Base-by-base conservation (phyloP, 2,329 filamentous ascomycete species). In the Trichoderma polysporum region DNA sequence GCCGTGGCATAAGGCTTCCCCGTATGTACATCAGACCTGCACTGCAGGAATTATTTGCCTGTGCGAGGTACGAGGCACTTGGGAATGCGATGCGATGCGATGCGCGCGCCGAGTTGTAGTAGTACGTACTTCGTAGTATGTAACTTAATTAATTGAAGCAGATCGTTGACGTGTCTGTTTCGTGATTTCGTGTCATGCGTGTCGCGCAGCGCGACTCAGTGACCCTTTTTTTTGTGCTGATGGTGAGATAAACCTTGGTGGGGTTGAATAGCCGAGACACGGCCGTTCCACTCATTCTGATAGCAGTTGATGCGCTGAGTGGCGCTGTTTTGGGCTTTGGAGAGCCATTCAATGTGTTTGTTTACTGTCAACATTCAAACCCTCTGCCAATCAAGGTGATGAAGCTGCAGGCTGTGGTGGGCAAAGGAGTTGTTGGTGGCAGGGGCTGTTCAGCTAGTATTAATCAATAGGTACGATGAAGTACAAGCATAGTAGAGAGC, bases 121-220 rank as follows among this genome's bases (percentile, higher is more conserved):
- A n/a, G n/a, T n/a, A n/a, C n/a, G n/a, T n/a, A n/a, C n/a, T n/a
- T n/a, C n/a, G n/a, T n/a, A n/a, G 25, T 29, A 29, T 65, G 58
- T 37, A 67, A 66, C 67, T 76, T 72, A 75, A 77, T 78, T 76
- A 77, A 77, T 66, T 66, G 29, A 59, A 61, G 56, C 47, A 58
- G 27, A n/a, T 15, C 13, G 19, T 25, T 68, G 79, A 78, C 80
- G 80, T 82, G 80, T 82, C 78, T 61, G 74, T 81, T 81, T 82
- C 80, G 80, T 78, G 80, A 74, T 73, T 72, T 76, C 79, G 78
- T 77, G 78, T 74, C 68, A 54, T 66, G 70, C 76, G 76, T 76
- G 76, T 74, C 70, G 69, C 70, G 69, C 70, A 67, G 27, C 66
- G 59, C 69, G 70, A 27, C 66, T 41, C 15, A 53, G 37, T 13